Evolutionary conservation across 75 land plant genomes (phyloP).

Genomic region (Pinus taeda): DNA sequence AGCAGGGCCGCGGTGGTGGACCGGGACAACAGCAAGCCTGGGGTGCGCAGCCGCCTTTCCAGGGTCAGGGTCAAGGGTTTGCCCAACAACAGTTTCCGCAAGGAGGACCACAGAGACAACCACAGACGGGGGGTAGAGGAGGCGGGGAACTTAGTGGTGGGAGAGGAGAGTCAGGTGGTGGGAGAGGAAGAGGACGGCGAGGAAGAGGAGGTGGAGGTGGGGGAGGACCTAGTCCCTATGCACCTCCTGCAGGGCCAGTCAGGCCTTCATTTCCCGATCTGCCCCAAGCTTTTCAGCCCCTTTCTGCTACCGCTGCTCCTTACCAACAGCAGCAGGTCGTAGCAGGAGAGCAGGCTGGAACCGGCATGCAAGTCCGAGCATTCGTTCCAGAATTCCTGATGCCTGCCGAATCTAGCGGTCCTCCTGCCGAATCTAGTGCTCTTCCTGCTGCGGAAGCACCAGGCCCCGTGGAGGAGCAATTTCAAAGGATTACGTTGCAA

Average conservation of each 20-base stretch:
- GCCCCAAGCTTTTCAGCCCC: constrained; percentile 67
- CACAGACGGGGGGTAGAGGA: constrained; percentile 4
- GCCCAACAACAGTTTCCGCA: neutral
- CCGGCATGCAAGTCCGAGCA: neutral
- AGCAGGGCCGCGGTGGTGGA: constrained; percentile 11
- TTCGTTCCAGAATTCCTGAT: constrained; percentile 12
- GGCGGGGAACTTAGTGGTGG: neutral
- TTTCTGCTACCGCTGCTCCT: constrained; percentile 14
- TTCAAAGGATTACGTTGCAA: constrained; percentile 29
- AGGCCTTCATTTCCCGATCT: constrained; percentile 62
- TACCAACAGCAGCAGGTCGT: constrained; percentile 16
- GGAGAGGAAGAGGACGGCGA: constrained; percentile 14
- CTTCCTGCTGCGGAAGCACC: constrained; percentile 7
- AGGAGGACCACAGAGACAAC: neutral
- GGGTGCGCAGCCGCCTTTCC: constrained; percentile 7
- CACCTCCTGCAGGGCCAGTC: constrained; percentile 14
- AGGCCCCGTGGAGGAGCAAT: constrained; percentile 17
- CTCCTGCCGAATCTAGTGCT: constrained; percentile 17
- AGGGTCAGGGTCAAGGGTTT: neutral
- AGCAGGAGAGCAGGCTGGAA: neutral
- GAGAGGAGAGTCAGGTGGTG: constrained; percentile 7
- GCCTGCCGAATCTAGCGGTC: neutral
- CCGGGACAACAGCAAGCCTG: constrained; percentile 26
- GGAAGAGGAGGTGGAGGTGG: constrained; percentile 21
- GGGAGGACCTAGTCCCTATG: constrained; percentile 15